phyloP scores from a whole-genome alignment of 805 yeast species.

The Suhomyces kilbournensis region DNA sequence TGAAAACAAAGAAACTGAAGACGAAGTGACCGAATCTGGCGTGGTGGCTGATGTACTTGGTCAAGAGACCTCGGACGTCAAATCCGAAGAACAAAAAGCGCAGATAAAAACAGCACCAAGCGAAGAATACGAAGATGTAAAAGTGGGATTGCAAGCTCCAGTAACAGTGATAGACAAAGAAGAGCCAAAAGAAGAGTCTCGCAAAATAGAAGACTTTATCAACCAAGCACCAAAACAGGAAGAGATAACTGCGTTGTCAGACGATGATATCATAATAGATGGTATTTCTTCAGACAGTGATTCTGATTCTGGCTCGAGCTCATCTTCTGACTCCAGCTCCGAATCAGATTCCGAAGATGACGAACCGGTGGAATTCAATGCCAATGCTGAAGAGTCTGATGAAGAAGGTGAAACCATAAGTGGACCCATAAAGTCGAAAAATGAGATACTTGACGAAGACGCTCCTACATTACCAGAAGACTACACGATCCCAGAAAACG shows the following conservation, averaged over 20 bases:
- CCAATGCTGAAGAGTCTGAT: slow-evolving; percentile 26
- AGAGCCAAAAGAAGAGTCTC: background rate
- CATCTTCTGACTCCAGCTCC: slow-evolving; percentile 16
- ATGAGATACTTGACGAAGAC: slow-evolving; percentile 68
- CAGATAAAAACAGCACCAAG: background rate
- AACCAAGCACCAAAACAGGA: slow-evolving; percentile 2
- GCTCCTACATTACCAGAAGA: slow-evolving; percentile 68
- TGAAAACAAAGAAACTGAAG: background rate
- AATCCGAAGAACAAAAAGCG: background rate
- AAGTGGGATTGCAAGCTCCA: background rate
- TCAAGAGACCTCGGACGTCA: background rate
- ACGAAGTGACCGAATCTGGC: background rate
- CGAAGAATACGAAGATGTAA: background rate
- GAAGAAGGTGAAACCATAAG: slow-evolving; percentile 43
- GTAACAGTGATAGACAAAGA: background rate
- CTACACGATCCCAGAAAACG: slow-evolving; percentile 53
- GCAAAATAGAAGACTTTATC: slow-evolving; percentile 5
- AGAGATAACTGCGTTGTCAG: slow-evolving; percentile 10
- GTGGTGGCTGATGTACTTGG: background rate
- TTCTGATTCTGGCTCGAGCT: slow-evolving; percentile 13
- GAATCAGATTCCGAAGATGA: slow-evolving; percentile 15
- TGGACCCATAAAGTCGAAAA: slow-evolving; percentile 75
- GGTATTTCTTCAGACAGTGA: slow-evolving; percentile 11
- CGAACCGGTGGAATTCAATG: slow-evolving; percentile 6
- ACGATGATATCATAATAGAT: slow-evolving; percentile 13